Base-by-base conservation (phyloP, 805 yeast species). In the Candida argentea region DNA sequence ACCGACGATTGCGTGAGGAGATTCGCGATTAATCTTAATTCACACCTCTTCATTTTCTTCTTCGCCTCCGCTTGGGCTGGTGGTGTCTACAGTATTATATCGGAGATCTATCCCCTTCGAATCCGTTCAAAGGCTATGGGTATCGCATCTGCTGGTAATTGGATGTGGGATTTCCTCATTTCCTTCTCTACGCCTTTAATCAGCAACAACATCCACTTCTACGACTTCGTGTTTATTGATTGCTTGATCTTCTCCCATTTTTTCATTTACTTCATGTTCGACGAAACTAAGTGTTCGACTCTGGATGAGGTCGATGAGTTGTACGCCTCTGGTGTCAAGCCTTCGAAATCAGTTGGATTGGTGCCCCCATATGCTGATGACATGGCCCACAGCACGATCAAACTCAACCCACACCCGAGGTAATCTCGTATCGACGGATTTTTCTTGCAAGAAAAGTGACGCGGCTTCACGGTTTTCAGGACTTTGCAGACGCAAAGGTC, bases 11-110 rank as follows among this genome's bases (percentile, higher is more conserved):
- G n/a, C n/a, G n/a, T n/a, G n/a, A n/a, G n/a, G n/a, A n/a, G n/a
- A n/a, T n/a, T n/a, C 34, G 70, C 66, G 6, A 72, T 78, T 81
- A 74, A 78, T 44, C 65, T 67, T 42, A 61, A 77, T 30, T 65
- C 84, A 5, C 74, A 82, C 56, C 46, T 76, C 29, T 78, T 65
- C 57, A 71, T 78, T 33, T 60, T 73, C 53, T 73, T 64, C 50
- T 78, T 78, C 46, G 86, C 87, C 3, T 64, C 73, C 15, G 72
- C 85, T n/a, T 73, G 83, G 76, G 86, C 83, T 22, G 83, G 85
- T 32, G 72, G 74, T 36, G 71, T 73, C 20, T 77, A 67, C 56
- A 74, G 74, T 26, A 65, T 77, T 36, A 72, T 76, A 14, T 69
- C 82, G 25, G 87, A 78, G 51, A 56, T 76, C 24, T 78, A 72